A percentile compares a stretch with the other conserved stretches of the same genome.
Evolutionary conservation across 495 filamentous ascomycete species (phyloP).

Genomic region (Daldinia childiae): DNA sequence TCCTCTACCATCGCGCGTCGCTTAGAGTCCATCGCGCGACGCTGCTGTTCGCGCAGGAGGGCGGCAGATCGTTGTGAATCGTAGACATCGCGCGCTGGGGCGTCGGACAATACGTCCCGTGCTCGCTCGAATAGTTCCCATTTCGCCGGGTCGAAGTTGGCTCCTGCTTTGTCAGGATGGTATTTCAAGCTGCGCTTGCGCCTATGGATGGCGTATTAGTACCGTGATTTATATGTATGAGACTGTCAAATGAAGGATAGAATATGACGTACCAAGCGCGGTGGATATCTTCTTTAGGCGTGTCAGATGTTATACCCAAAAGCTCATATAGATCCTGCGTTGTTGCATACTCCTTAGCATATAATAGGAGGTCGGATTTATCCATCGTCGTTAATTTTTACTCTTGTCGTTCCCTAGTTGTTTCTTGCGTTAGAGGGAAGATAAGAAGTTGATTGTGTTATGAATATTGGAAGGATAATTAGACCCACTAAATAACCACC

Average conservation of each 20-base stretch:
- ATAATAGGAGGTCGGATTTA: constrained; percentile 52
- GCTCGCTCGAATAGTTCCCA: constrained; percentile 60
- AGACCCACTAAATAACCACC: background rate
- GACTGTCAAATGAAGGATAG: background rate
- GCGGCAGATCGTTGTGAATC: constrained; percentile 53
- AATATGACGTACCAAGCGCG: constrained; percentile 50
- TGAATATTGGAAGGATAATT: background rate
- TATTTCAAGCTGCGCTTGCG: constrained; percentile 57
- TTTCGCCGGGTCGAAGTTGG: constrained; percentile 55
- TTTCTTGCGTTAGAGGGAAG: background rate
- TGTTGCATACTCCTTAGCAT: constrained; percentile 54
- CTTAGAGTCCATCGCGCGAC: constrained; percentile 44
- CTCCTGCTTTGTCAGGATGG: constrained; percentile 61
- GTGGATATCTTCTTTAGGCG: constrained; percentile 55
- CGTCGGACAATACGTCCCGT: constrained; percentile 54
- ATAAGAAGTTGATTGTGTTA: background rate
- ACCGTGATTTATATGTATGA: background rate
- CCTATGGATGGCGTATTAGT: constrained; percentile 22
- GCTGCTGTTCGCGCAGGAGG: constrained; percentile 47
- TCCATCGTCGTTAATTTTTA: constrained; percentile 24
- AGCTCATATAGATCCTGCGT: constrained; percentile 58
- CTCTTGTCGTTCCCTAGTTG: constrained; percentile 31
- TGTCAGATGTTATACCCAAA: constrained; percentile 52
- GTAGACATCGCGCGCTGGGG: constrained; percentile 54
- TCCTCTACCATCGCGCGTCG: constrained; percentile 48